These are phyloP conservation scores for Lasiodiplodia gonubiensis DNA, from an alignment of 2,329 filamentous ascomycete genomes.

Conservation along the genomic window DNA sequence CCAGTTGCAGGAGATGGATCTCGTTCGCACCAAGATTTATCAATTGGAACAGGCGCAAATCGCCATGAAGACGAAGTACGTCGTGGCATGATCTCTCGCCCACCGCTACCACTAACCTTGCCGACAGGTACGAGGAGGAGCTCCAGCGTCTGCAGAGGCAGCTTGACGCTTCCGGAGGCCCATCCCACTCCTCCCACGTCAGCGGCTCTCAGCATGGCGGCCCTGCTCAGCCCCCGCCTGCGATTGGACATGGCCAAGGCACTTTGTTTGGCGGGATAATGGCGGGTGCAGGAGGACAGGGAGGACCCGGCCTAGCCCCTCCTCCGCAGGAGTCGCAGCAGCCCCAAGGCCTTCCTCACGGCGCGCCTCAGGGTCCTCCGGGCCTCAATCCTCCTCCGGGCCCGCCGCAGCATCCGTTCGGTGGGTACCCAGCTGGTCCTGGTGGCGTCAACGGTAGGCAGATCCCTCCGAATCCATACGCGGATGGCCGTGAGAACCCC, in stretches of 20 bases:
- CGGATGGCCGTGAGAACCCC: constrained; percentile 24
- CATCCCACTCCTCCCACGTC: constrained; percentile 69
- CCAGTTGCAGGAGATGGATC: constrained; percentile 93
- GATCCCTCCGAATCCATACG: constrained; percentile 31
- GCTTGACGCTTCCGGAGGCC: constrained; percentile 73
- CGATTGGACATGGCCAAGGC: constrained; percentile 84
- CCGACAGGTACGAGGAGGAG: constrained; percentile 90
- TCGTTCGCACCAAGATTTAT: constrained; percentile 92
- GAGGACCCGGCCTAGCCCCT: constrained; percentile 78
- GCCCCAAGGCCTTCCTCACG: constrained; percentile 65
- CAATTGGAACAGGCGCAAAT: constrained; percentile 89
- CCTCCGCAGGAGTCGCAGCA: constrained; percentile 68
- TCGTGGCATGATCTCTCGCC: constrained; percentile 31
- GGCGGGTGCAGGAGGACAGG: constrained; percentile 81
- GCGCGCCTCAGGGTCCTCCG: constrained; percentile 78
- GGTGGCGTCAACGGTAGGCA: constrained; percentile 65
- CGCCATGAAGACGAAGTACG: constrained; percentile 88
- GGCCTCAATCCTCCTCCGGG: constrained; percentile 61
- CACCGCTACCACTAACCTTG: background rate
- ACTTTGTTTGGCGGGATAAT: constrained; percentile 97
- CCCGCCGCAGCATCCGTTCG: constrained; percentile 70
- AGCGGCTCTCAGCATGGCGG: constrained; percentile 75
- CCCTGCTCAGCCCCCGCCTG: constrained; percentile 81
- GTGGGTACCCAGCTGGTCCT: constrained; percentile 73
- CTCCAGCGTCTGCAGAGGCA: constrained; percentile 85